Percentiles rank a stretch among this genome's conserved stretches.
Evolutionary conservation across 441 rosid genomes (phyloP).

Genomic region (Flueggea neowawraea): DNA sequence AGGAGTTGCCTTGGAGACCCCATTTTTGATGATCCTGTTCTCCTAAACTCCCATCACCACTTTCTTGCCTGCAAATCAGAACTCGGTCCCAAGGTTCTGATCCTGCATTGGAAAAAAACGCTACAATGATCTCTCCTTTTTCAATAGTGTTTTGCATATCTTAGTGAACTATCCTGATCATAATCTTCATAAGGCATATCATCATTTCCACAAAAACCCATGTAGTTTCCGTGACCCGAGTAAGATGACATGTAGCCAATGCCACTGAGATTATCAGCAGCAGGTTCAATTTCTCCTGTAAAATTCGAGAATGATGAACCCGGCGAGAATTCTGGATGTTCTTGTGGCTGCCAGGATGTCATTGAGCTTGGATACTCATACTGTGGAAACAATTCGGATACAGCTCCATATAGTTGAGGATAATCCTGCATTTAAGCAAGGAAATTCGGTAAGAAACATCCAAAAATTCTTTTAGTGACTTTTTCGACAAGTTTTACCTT

Average conservation of each 20-base stretch:
- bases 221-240: constrained; percentile 35
- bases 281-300: constrained; percentile 42
- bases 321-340: constrained; percentile 35
- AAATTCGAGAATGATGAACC: constrained; percentile 46
- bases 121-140: constrained; percentile 4
- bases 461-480: no score
- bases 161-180: constrained; percentile 31
- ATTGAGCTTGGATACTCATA: constrained; percentile 29
- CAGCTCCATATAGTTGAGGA: constrained; percentile 31
- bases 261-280: constrained; percentile 30
- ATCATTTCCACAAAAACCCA: constrained; percentile 34
- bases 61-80: constrained; percentile 26
- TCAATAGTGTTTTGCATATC: no score
- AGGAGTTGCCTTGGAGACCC: constrained; percentile 41
- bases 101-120: constrained; percentile 20
- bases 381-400: constrained; percentile 27
- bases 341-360: constrained; percentile 30
- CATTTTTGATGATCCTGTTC: not conserved
- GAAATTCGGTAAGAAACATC: no score
- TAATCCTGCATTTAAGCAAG: constrained; percentile 26
- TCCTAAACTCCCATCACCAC: constrained; percentile 13
- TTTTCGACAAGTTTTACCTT: constrained; percentile 34
- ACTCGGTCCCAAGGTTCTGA: not conserved
- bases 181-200: constrained; percentile 35
- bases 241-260: constrained; percentile 43